A percentile compares a stretch with the other conserved stretches of the same genome.
Conservation (phyloP, 768 basidiomycete genomes). For the Filobasidium floriforme region DNA sequence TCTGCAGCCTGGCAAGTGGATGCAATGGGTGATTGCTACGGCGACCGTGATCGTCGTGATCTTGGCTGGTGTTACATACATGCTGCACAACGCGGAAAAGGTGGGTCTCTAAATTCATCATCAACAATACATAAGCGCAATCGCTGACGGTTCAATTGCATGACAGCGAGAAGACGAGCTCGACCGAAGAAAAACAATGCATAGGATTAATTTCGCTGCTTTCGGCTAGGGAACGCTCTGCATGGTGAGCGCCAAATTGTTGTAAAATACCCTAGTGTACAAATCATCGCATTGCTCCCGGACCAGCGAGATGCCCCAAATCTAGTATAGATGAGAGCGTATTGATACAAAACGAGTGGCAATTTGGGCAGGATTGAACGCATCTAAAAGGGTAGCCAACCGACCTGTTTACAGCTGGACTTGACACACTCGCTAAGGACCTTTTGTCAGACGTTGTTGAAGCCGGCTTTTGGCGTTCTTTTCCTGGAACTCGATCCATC, state of each 20-base stretch:
- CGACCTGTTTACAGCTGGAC: background rate
- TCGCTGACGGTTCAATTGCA: background rate
- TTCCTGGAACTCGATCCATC: constrained; percentile 6
- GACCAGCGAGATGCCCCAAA: no score
- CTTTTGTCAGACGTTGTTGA: background rate
- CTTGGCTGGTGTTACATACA: constrained; percentile 72
- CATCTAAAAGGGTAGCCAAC: no score
- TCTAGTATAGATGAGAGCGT: no score
- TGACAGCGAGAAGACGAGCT: constrained; percentile 82
- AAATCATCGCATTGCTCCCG: no score
- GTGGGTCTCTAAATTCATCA: constrained; percentile 47
- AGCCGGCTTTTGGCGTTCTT: background rate
- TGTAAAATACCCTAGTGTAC: no score
- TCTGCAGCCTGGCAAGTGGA: constrained; percentile 90
- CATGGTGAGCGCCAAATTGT: no score
- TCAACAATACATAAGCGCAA: background rate
- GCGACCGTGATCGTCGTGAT: constrained; percentile 65
- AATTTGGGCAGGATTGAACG: no score
- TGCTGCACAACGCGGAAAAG: constrained; percentile 88
- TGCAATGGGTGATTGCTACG: constrained; percentile 90
- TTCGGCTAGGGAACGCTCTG: constrained; percentile 42
- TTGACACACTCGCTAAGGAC: background rate
- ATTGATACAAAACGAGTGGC: no score
- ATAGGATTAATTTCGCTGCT: constrained; percentile 96
- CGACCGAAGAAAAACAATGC: constrained; percentile 77